Base-by-base conservation (phyloP, 2,329 filamentous ascomycete species). In the Phialophora expanda region DNA sequence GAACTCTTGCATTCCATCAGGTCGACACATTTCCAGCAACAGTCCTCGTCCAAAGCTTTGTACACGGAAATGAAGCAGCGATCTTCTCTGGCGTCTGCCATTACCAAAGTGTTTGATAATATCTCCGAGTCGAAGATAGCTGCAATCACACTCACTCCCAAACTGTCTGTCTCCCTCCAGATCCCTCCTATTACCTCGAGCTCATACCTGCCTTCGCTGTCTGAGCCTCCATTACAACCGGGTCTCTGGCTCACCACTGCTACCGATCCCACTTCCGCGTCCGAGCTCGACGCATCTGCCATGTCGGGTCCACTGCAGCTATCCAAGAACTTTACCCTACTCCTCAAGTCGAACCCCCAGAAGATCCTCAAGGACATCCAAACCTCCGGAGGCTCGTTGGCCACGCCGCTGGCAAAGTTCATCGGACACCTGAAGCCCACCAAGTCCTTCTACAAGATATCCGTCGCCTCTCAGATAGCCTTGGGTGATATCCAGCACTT, bases 201-300 rank as follows among this genome's bases (percentile, higher is more conserved):
- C 2, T 85, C 89, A 1, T 90, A 92, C 72, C 82, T 95, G 1
- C 89, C 91, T 1, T 85, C 85, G 1, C 85, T 89, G 17, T 86
- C 88, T 28, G 88, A 91, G 62, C 85, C 86, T 34, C 86, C 88
- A 56, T 57, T 72, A 17, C 67, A 90, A 69, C 89, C 87, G 4
- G 92, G 92, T 0, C 83, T 96, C 0, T 94, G 92, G 89, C 82
- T 97, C 22, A 97, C 93, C 0, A 97, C 93, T 0, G 91, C 92
- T 32, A 93, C 94, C 72, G 88, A 89, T 11, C 86, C 92, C 51
- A 80, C 86, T 61, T 89, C 92, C 11, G 82, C 91, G 8, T 61
- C 64, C 14, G 68, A 70, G 26, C 46, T 68, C 20, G 69, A 71
- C 38, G 57, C 65, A 12, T 57, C 62, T 26, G 64, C 66, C 3